Conservation (phyloP, 179 eudicot genomes). For the Silene vulgaris region DNA sequence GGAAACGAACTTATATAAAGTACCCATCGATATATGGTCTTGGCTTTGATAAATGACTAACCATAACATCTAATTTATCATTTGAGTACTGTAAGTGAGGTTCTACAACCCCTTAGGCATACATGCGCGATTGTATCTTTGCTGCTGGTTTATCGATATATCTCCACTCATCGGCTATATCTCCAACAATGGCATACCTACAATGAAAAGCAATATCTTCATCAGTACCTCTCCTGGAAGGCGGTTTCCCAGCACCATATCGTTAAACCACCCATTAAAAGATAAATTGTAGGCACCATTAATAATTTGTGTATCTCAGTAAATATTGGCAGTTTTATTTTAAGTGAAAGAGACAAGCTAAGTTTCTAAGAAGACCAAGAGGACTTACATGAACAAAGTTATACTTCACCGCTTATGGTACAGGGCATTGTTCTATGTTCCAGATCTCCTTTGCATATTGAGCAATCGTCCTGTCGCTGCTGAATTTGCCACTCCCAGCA, state of each 20-base stretch:
- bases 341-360: not conserved
- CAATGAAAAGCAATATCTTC: not conserved
- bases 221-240: not conserved
- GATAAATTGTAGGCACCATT: no score
- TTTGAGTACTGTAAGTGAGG: not conserved
- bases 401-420: constrained; percentile 27
- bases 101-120: not conserved
- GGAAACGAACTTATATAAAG: not conserved
- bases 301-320: not conserved
- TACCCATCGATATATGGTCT: not conserved
- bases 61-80: not conserved
- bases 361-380: no score
- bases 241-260: no score
- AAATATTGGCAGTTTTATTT: not conserved
- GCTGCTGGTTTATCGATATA: not conserved
- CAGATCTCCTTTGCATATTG: constrained; percentile 93
- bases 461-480: constrained; percentile 89
- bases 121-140: not conserved
- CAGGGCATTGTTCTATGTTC: constrained; percentile 71
- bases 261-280: no score
- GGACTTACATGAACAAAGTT: not conserved
- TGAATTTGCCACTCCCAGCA: constrained; percentile 93
- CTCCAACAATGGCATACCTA: not conserved
- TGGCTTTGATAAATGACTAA: not conserved
- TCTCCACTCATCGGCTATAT: not conserved